Evolutionary conservation across 495 filamentous ascomycete species (phyloP), one percentile per base, ranked within the genome.

Genomic region (Podospora pseudocomata): DNA sequence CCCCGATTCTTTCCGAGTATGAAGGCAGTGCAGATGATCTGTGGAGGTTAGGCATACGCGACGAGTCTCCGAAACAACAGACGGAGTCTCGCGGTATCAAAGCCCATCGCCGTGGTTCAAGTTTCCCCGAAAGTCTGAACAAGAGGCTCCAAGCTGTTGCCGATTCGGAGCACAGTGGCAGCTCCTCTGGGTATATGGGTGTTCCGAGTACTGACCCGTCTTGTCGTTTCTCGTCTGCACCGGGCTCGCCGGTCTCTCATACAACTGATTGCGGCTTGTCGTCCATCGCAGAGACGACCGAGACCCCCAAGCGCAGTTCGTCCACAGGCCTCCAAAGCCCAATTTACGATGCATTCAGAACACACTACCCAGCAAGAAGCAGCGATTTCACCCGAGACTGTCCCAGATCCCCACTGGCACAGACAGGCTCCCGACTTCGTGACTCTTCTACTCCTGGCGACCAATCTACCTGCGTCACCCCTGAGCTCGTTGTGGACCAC

Each of bases 1-100:
- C 65, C 1, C 63, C 60, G 18, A 66, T 59, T 7, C 11, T 65
- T 34, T 71, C 69, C 0, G 71, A 67, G 7, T 53, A 62, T 15
- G 70, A 74, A 13, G 68, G 70, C 13, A 69, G 60, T 56, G 64
- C 71, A 18, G 71, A 66, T 55, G 66, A 72, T 20, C 65, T 74
- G 28, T 74, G 72, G 72, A 63, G 66, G 44, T 20, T 30, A 34
- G 72, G 70, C 16, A 49, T 72, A n/a, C 61, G 64, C 4, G 65
- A 77, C 72, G 74, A 79, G 71, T 34, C 75, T 61, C 56, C 67
- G 72, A 64, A 70, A 64, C 55, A 56, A 27, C 32, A 65, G 63
- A 20, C 56, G n/a, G 63, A 65, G 64, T 54, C 58, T n/a, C 67
- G 67, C 68, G 58, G 39, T 18, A 57, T 68, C 65, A 28, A 53